These are phyloP conservation scores for Boletus huronensis DNA, from an alignment of 768 basidiomycete species.

Conservation along the genomic window DNA sequence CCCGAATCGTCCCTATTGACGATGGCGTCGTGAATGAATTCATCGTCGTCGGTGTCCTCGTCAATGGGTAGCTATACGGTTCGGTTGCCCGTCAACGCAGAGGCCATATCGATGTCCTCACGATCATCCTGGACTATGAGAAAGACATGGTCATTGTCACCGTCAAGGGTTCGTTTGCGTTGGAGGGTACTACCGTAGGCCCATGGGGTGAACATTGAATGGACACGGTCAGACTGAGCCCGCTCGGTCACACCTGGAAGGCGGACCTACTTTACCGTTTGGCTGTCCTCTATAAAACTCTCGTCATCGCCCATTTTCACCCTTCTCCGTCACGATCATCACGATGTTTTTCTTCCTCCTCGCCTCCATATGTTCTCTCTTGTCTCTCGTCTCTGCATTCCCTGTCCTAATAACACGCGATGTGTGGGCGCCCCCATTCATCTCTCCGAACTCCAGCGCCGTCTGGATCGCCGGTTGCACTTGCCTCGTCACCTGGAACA, in stretches of 20 bases:
- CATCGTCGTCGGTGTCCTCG: constrained; percentile 40
- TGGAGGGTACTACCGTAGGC: too few relatives aligned
- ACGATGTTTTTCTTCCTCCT: constrained; percentile 21
- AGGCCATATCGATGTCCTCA: constrained; percentile 63
- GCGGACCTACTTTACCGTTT: background rate
- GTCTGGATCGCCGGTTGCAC: constrained; percentile 41
- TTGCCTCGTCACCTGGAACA: constrained; percentile 47
- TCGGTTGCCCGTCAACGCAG: constrained; percentile 42
- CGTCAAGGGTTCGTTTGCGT: constrained; percentile 15
- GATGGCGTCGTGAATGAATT: constrained; percentile 67
- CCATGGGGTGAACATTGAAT: background rate
- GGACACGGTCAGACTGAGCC: background rate
- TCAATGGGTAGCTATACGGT: background rate
- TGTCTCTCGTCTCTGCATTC: constrained; percentile 29
- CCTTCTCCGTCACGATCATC: constrained; percentile 14
- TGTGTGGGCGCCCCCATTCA: constrained; percentile 46
- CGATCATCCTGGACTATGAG: constrained; percentile 3
- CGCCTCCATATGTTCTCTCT: constrained; percentile 13
- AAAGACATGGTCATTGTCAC: background rate
- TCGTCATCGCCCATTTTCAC: background rate
- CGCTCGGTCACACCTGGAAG: background rate
- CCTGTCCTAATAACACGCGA: constrained; percentile 37
- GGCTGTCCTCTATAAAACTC: constrained; percentile 18
- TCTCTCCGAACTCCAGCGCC: constrained; percentile 33
- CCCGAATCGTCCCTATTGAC: constrained; percentile 50